phyloP scores from a whole-genome alignment of 2,329 filamentous ascomycete species.

The Cadophora gregata region DNA sequence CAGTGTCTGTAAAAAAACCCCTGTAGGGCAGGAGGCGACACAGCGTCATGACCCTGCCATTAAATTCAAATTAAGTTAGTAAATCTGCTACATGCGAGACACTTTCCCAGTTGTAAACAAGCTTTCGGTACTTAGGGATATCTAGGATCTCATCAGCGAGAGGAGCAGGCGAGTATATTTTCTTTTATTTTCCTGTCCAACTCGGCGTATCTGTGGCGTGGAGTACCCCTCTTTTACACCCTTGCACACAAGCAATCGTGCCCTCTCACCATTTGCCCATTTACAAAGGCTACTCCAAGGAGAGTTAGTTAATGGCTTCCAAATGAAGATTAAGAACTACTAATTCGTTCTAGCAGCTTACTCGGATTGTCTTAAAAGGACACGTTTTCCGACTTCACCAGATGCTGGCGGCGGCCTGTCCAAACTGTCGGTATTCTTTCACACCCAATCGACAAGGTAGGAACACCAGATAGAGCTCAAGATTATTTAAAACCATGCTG shows the following conservation, averaged over 20 bases:
- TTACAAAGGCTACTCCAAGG: neutral
- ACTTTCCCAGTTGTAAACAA: no score
- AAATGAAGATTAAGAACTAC: neutral
- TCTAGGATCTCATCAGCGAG: no score
- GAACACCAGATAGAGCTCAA: neutral
- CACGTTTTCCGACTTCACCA: neutral
- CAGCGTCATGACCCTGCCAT: no score
- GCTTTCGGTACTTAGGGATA: no score
- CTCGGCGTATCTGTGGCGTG: neutral
- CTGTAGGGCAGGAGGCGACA: no score
- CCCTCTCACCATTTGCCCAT: neutral
- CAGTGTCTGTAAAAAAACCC: no score
- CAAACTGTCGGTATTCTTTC: neutral
- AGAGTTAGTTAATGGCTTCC: neutral
- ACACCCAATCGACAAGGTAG: neutral
- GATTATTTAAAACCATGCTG: neutral
- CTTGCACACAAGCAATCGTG: slow-evolving; percentile 3
- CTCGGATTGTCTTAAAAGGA: neutral
- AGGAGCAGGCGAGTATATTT: no score
- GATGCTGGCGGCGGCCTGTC: neutral
- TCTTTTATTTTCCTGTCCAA: no score
- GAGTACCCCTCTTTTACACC: slow-evolving; percentile 3
- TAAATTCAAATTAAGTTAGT: no score
- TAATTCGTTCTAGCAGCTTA: neutral
- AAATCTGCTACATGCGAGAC: no score